Evolutionary conservation across 202 grass and related monocot species (phyloP).

Genomic region (Thinopyrum obtusiflorum): DNA sequence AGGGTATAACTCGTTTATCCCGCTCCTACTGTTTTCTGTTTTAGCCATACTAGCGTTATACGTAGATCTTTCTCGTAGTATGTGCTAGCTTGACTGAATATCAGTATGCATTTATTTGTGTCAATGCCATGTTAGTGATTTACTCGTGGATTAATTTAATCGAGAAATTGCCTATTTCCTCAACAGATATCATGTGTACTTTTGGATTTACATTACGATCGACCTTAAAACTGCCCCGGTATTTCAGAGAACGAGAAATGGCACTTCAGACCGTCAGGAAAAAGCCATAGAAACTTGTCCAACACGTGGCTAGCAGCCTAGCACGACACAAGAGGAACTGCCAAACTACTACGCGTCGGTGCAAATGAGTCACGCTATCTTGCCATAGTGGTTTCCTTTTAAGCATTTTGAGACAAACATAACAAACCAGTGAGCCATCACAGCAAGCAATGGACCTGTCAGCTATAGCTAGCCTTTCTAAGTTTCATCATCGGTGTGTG

Average conservation of each 20-base stretch:
- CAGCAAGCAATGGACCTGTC: not conserved
- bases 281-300: not conserved
- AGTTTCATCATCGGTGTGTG: not conserved
- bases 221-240: not conserved
- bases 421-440: not conserved
- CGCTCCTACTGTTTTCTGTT: no score
- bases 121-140: no score
- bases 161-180: no score
- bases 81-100: no score
- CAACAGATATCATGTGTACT: not conserved
- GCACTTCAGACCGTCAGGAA: not conserved
- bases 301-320: not conserved
- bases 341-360: not conserved
- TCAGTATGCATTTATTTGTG: no score
- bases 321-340: not conserved
- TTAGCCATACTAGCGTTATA: no score
- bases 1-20: no score
- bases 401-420: not conserved
- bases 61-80: no score
- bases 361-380: not conserved
- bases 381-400: not conserved
- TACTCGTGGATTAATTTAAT: no score
- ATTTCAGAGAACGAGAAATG: not conserved
- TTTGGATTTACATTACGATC: not conserved
- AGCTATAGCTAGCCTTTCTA: not conserved